Percentiles rank a stretch among this genome's conserved stretches.
Evolutionary conservation across 768 basidiomycete genomes (phyloP).

Genomic region (Scleroderma bovista): DNA sequence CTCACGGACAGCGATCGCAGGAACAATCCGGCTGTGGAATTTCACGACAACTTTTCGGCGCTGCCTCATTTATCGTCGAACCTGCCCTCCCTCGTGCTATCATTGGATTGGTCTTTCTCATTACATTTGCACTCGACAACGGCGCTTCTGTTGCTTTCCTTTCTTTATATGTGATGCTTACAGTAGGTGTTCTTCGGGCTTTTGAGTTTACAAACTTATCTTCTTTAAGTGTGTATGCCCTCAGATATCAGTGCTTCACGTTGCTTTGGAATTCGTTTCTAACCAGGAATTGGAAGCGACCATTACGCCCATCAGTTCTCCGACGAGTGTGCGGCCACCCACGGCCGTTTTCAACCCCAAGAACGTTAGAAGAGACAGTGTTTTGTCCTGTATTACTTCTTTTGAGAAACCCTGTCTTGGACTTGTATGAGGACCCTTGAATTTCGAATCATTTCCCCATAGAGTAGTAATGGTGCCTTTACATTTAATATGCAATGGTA

Average conservation of each 20-base stretch:
- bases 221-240: conserved; percentile 6
- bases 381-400: background rate
- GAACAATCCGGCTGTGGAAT: background rate
- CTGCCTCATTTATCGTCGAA: conserved; percentile 1
- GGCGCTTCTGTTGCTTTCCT: conserved; percentile 3
- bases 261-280: background rate
- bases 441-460: no score
- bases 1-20: background rate
- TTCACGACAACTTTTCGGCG: background rate
- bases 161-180: conserved; percentile 7
- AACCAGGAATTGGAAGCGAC: no score
- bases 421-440: background rate
- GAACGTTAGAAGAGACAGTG: background rate
- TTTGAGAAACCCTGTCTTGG: background rate
- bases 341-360: background rate
- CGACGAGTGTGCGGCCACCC: background rate
- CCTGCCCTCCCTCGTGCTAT: conserved; percentile 6
- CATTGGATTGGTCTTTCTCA: conserved; percentile 5
- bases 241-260: conserved; percentile 7
- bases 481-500: no score
- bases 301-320: background rate
- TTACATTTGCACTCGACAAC: conserved; percentile 3
- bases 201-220: background rate
- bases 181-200: background rate
- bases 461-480: no score